phyloP scores from a whole-genome alignment of 352 stramenopile genomes.

The Halophytophthora polymorphica region DNA sequence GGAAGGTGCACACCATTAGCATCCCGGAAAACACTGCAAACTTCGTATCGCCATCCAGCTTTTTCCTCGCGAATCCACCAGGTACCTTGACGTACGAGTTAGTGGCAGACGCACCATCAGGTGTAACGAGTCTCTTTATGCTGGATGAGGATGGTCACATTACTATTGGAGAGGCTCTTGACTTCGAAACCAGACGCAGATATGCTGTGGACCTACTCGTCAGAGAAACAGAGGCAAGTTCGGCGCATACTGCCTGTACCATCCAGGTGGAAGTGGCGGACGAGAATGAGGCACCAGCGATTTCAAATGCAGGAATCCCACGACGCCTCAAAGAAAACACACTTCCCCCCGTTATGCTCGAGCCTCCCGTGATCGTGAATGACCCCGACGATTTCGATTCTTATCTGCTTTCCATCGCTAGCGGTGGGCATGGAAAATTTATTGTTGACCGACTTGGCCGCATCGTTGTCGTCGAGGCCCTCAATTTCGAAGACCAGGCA shows the following conservation, averaged over 20 bases:
- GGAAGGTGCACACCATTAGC: conserved; percentile 28
- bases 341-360: conserved; percentile 28
- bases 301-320: conserved; percentile 21
- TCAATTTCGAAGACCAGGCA: conserved; percentile 40
- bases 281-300: conserved; percentile 43
- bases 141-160: conserved; percentile 17
- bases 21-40: conserved; percentile 30
- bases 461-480: conserved; percentile 27
- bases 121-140: conserved; percentile 5
- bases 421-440: conserved; percentile 32
- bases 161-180: conserved; percentile 9
- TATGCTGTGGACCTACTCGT: conserved; percentile 26
- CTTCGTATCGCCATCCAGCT: conserved; percentile 33
- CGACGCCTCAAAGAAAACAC: conserved; percentile 39
- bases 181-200: conserved; percentile 15
- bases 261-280: conserved; percentile 45
- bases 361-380: conserved; percentile 18
- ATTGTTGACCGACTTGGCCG: conserved; percentile 38
- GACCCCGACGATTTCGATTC: conserved; percentile 53
- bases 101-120: background rate
- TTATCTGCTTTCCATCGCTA: conserved; percentile 35
- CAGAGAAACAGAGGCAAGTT: conserved; percentile 10
- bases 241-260: conserved; percentile 23
- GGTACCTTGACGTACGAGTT: conserved; percentile 12
- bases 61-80: conserved; percentile 27